These are phyloP conservation scores for Alternaria viburni DNA, from an alignment of 2,329 filamentous ascomycete species.

Conservation along the genomic window DNA sequence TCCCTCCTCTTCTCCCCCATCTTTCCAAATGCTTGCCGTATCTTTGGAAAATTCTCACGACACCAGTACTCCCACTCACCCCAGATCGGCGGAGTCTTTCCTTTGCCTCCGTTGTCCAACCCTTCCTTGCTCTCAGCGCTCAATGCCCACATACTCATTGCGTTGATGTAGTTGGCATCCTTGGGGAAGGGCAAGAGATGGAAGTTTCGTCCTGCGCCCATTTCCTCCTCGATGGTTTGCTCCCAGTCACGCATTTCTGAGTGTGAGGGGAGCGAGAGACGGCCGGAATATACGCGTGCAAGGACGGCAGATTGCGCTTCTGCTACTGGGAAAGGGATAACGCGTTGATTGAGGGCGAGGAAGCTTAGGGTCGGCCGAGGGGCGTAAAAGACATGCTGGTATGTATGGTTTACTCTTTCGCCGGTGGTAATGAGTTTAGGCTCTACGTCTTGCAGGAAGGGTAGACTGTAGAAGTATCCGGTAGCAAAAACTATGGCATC, in stretches of 20 bases:
- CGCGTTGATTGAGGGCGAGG: constrained; percentile 74
- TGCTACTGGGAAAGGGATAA: constrained; percentile 85
- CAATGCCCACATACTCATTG: constrained; percentile 67
- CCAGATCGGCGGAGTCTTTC: constrained; percentile 76
- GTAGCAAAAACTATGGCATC: constrained; percentile 87
- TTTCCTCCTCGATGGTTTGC: constrained; percentile 45
- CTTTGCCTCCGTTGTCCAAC: constrained; percentile 54
- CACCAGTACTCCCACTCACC: constrained; percentile 74
- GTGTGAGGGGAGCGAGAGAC: constrained; percentile 67
- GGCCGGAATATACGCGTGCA: constrained; percentile 77
- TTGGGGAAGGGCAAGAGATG: constrained; percentile 64
- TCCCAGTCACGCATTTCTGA: constrained; percentile 76
- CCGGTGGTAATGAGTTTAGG: constrained; percentile 71
- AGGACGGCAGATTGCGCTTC: constrained; percentile 82
- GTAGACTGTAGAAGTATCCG: constrained; percentile 84
- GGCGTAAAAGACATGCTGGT: constrained; percentile 79
- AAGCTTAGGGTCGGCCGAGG: constrained; percentile 80
- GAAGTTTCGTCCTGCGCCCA: constrained; percentile 58
- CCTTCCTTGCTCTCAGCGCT: constrained; percentile 49
- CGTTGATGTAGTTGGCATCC: constrained; percentile 75
- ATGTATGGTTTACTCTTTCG: constrained; percentile 72
- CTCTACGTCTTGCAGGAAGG: constrained; percentile 67
- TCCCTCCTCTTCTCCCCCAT: constrained; percentile 62
- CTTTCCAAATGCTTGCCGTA: constrained; percentile 74
- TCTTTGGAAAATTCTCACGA: constrained; percentile 69